Conservation (phyloP, 1,139 yeast genomes). For the Pichia cactophila region DNA sequence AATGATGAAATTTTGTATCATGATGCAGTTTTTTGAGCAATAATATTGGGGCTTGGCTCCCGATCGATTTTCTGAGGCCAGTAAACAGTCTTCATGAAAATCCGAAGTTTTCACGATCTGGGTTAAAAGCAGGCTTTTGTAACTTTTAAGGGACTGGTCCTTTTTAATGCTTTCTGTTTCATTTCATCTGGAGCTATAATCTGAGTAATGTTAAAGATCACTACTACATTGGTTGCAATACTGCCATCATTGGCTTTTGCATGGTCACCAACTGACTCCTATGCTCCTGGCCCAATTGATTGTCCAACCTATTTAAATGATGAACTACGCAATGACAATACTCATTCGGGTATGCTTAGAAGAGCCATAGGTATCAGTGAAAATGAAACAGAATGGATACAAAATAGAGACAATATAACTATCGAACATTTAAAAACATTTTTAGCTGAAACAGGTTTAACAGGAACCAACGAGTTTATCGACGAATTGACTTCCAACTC, state of each 20-base stretch:
- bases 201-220: neutral
- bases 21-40: no score
- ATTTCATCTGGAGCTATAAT: neutral
- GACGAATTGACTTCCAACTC: constrained; percentile 22
- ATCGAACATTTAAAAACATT: constrained; percentile 47
- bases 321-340: constrained; percentile 14
- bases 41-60: no score
- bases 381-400: constrained; percentile 36
- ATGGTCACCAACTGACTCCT: constrained; percentile 56
- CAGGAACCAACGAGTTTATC: constrained; percentile 45
- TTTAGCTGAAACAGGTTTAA: constrained; percentile 48
- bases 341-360: constrained; percentile 26
- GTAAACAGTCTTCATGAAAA: no score
- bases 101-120: no score
- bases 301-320: constrained; percentile 40
- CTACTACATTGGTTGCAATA: neutral
- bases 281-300: constrained; percentile 55
- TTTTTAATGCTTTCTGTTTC: neutral
- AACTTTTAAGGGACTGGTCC: neutral
- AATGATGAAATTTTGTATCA: no score
- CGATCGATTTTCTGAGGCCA: no score
- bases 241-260: constrained; percentile 25
- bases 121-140: no score
- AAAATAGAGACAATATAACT: constrained; percentile 45
- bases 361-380: constrained; percentile 32